Evolutionary conservation across 345 rosid genomes (phyloP).

Genomic region (Gossypium anomalum): DNA sequence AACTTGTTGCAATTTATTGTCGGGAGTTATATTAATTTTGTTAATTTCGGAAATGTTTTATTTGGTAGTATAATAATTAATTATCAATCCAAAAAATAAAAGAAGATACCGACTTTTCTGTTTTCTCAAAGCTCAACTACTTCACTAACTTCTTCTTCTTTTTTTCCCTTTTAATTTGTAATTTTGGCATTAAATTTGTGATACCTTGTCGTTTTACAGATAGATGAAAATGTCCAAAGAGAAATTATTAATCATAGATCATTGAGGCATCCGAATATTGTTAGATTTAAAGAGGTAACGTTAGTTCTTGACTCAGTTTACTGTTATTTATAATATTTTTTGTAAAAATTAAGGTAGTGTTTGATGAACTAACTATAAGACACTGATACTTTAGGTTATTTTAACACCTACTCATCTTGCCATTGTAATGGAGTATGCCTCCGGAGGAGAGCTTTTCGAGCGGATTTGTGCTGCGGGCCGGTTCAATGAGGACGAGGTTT

Average conservation of each 20-base stretch:
- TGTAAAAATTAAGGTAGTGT: neutral
- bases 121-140: constrained; percentile 1
- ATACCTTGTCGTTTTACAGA: constrained; percentile 42
- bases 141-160: neutral
- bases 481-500: constrained; percentile 92
- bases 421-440: constrained; percentile 92
- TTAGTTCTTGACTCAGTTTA: neutral
- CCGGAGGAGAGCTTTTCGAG: constrained; percentile 92
- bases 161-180: neutral
- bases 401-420: constrained; percentile 96
- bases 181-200: constrained; percentile 1
- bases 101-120: neutral
- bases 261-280: constrained; percentile 91
- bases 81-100: neutral
- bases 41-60: neutral
- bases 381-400: constrained; percentile 43
- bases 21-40: neutral
- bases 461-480: constrained; percentile 81
- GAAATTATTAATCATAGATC: constrained; percentile 94
- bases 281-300: constrained; percentile 84
- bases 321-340: neutral
- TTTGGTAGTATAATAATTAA: neutral
- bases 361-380: constrained; percentile 7
- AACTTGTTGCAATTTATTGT: neutral
- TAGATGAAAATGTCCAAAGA: constrained; percentile 89